phyloP scores from a whole-genome alignment of 352 stramenopile species.

The Albugo candida region DNA sequence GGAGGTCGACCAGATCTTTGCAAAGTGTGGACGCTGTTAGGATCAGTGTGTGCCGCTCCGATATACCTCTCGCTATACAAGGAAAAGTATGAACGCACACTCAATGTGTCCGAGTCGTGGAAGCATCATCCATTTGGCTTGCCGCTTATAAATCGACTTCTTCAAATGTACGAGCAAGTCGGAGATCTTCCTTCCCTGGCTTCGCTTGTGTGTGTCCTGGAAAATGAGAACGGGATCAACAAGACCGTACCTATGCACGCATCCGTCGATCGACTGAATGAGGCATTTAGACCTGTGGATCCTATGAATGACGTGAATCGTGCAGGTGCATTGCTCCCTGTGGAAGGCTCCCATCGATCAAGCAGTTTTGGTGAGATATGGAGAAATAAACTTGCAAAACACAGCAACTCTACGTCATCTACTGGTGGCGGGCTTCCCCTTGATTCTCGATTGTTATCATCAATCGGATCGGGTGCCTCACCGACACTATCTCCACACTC shows the following conservation, averaged over 20 bases:
- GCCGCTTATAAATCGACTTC: conserved; percentile 46
- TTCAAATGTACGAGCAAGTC: conserved; percentile 59
- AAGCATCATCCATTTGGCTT: conserved; percentile 63
- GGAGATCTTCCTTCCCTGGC: conserved; percentile 55
- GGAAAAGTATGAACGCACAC: conserved; percentile 5
- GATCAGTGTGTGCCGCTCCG: conserved; percentile 33
- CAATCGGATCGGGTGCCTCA: no score
- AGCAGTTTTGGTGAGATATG: no score
- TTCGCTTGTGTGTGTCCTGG: conserved; percentile 56
- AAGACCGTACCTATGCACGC: neutral
- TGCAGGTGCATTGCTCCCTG: no score
- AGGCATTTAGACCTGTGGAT: no score
- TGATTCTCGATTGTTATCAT: no score
- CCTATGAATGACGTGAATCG: no score
- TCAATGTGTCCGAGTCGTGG: conserved; percentile 36
- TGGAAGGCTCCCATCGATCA: no score
- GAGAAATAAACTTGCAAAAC: no score
- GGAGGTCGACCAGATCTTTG: conserved; percentile 35
- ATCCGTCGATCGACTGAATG: no score
- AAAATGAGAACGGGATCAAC: conserved; percentile 14
- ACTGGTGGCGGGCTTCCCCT: no score
- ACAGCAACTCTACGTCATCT: no score
- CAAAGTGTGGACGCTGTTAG: conserved; percentile 62
- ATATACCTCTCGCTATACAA: conserved; percentile 31
- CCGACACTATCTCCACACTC: no score